Evolutionary conservation across 805 yeast genomes (phyloP).

Genomic region (Ogataea wickerhamii): DNA sequence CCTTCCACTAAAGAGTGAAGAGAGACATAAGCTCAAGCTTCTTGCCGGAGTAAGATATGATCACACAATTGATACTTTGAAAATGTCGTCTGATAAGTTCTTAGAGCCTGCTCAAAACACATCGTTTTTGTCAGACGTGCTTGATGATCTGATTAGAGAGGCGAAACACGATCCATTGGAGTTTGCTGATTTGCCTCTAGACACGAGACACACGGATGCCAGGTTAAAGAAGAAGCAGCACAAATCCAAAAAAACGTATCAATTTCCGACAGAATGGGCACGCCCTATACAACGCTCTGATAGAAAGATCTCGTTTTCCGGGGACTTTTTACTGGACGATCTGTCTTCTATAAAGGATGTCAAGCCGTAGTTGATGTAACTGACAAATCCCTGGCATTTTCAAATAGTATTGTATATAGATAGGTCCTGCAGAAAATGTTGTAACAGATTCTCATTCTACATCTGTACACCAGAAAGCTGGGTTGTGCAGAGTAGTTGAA

Average conservation of each 20-base stretch:
- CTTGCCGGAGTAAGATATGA: constrained; percentile 78
- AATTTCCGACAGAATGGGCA: constrained; percentile 80
- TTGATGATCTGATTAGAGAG: constrained; percentile 58
- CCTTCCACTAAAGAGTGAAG: constrained; percentile 47
- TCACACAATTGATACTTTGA: constrained; percentile 52
- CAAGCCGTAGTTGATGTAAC: too few species aligned
- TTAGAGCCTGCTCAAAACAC: constrained; percentile 86
- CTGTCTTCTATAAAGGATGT: constrained; percentile 3
- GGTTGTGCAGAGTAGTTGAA: too few species aligned
- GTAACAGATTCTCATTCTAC: too few species aligned
- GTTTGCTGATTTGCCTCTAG: constrained; percentile 77
- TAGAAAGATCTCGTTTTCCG: constrained; percentile 31
- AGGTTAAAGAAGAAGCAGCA: constrained; percentile 39
- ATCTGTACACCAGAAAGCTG: too few species aligned
- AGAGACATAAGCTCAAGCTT: constrained; percentile 71
- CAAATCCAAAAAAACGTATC: constrained; percentile 36
- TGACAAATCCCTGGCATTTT: too few species aligned
- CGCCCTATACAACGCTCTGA: constrained; percentile 70
- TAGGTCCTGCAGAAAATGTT: too few species aligned
- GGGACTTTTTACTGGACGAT: constrained; percentile 23
- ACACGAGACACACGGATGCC: constrained; percentile 61
- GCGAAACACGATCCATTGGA: constrained; percentile 59
- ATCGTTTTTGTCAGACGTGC: constrained; percentile 59
- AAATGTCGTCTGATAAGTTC: constrained; percentile 61
- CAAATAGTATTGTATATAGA: too few species aligned